Conservation (phyloP, 371 early-diverging fungal genomes). For the Dinochytrium kinnereticum region DNA sequence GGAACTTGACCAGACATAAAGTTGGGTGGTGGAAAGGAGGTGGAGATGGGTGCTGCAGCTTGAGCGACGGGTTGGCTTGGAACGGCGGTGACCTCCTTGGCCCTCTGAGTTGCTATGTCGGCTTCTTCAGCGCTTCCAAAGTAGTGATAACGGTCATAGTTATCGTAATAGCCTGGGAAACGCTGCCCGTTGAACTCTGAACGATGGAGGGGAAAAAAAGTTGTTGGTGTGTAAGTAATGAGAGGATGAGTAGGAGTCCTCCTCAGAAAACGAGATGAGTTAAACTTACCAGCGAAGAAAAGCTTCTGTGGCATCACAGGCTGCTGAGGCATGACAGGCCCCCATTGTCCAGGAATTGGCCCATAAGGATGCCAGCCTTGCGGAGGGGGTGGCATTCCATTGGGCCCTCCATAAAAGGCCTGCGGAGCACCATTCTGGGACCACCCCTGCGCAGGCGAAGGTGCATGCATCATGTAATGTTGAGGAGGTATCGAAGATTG, state of each 20-base stretch:
- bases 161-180: constrained; percentile 13
- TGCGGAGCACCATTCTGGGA: too few relatives aligned
- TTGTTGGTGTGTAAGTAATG: background rate
- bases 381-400: background rate
- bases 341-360: background rate
- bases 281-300: constrained; percentile 3
- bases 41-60: too few relatives aligned
- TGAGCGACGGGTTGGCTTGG: background rate
- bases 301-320: background rate
- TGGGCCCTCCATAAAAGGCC: background rate
- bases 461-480: background rate
- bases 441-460: background rate
- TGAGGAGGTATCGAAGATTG: background rate
- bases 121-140: constrained; percentile 6
- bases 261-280: background rate
- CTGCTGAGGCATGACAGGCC: background rate
- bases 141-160: background rate
- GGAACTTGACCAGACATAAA: too few relatives aligned
- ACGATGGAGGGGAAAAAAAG: background rate
- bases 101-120: background rate
- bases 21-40: background rate
- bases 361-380: background rate
- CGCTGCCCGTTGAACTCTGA: background rate
- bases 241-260: background rate
- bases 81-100: background rate